phyloP scores from a whole-genome alignment of 495 filamentous ascomycete species.

The Penicillium silybi region DNA sequence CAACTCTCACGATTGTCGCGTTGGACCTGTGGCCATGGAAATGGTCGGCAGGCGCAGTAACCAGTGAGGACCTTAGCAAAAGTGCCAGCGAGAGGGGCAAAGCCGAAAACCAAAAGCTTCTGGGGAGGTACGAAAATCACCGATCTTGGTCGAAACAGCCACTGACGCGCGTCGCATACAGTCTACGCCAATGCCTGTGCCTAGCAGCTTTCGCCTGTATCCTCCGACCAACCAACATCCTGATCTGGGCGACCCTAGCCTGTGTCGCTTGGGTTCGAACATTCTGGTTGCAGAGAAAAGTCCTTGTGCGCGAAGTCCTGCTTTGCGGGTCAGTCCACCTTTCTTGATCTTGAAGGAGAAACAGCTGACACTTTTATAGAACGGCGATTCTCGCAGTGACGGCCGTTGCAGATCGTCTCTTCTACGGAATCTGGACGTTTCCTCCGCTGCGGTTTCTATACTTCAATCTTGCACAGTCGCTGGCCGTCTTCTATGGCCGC shows the following conservation, averaged over 20 bases:
- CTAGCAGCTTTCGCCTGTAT: slow-evolving; percentile 82
- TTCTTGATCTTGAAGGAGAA: background rate
- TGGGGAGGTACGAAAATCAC: slow-evolving; percentile 6
- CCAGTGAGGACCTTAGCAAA: slow-evolving; percentile 3
- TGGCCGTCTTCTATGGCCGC: slow-evolving; percentile 88
- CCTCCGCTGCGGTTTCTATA: slow-evolving; percentile 85
- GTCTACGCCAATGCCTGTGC: slow-evolving; percentile 62
- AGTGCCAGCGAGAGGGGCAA: slow-evolving; percentile 5
- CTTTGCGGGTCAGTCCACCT: slow-evolving; percentile 60
- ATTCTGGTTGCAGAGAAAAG: slow-evolving; percentile 38
- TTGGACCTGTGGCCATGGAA: slow-evolving; percentile 86
- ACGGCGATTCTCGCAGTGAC: slow-evolving; percentile 58
- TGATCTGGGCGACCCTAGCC: slow-evolving; percentile 72
- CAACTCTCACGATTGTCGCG: slow-evolving; percentile 75
- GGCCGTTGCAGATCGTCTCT: slow-evolving; percentile 67
- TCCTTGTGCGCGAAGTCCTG: slow-evolving; percentile 56
- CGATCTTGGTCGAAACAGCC: background rate
- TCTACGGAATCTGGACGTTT: slow-evolving; percentile 85
- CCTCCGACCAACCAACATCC: slow-evolving; percentile 81
- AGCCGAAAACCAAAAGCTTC: slow-evolving; percentile 4
- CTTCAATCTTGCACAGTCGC: slow-evolving; percentile 83
- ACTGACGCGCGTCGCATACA: slow-evolving; percentile 19
- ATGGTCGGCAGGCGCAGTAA: slow-evolving; percentile 35
- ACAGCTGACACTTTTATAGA: slow-evolving; percentile 29
- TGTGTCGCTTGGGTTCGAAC: slow-evolving; percentile 42